Percentiles rank a stretch among this genome's conserved stretches.
Conservation (phyloP, 176 grass and related monocot genomes). For the Phragmites australis region DNA sequence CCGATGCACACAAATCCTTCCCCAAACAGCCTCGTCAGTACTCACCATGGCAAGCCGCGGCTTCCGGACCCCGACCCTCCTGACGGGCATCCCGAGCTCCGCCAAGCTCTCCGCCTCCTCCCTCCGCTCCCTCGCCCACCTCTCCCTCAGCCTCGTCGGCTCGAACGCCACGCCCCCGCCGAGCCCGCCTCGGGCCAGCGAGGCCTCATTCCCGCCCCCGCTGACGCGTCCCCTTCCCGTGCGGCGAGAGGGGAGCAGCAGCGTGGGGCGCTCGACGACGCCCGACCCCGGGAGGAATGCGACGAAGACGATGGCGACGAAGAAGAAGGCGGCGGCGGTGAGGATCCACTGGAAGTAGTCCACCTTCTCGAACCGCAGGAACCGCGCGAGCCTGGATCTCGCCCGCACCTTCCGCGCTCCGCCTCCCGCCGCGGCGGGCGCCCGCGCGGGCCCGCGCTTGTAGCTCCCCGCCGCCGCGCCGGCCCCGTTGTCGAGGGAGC, state of each 20-base stretch:
- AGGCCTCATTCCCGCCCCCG: not conserved
- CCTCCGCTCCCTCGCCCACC: constrained; percentile 62
- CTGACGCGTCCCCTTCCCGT: not conserved
- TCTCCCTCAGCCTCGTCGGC: constrained; percentile 70
- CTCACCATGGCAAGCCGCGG: constrained; percentile 88
- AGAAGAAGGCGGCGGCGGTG: constrained; percentile 73
- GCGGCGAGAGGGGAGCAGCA: constrained; percentile 26
- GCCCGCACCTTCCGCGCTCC: constrained; percentile 31
- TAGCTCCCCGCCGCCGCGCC: constrained; percentile 32
- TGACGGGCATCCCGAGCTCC: constrained; percentile 43
- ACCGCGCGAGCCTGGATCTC: constrained; percentile 82
- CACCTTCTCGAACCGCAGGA: constrained; percentile 83
- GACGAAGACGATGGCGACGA: constrained; percentile 69
- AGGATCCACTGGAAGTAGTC: constrained; percentile 70
- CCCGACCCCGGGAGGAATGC: constrained; percentile 63
- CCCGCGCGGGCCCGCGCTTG: constrained; percentile 44
- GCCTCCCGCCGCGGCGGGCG: not conserved
- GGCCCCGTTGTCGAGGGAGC: constrained; percentile 60
- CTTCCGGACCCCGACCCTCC: constrained; percentile 57
- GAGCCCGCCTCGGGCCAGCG: constrained; percentile 10
- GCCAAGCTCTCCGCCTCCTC: constrained; percentile 56
- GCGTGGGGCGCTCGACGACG: constrained; percentile 36
- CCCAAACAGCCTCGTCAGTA: not conserved
- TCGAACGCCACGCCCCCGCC: constrained; percentile 64
- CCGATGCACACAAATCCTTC: not conserved